These are phyloP conservation scores for Quercus variabilis DNA, from an alignment of 306 rosid species.

Conservation along the genomic window DNA sequence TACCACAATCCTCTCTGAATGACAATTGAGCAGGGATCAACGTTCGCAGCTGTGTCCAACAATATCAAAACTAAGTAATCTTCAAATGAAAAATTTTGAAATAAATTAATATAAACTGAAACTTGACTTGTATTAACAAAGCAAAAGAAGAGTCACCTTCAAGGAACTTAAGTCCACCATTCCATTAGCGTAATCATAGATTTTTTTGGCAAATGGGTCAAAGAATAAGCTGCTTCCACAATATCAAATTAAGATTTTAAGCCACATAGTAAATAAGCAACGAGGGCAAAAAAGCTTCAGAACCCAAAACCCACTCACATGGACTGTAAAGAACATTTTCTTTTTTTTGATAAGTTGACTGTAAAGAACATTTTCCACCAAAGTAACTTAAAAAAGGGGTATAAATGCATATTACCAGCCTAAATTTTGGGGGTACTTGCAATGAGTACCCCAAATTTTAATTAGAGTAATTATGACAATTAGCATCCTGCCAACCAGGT, in stretches of 20 bases:
- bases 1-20: conserved; percentile 90
- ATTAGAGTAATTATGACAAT: too few relatives aligned
- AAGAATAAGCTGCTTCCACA: conserved; percentile 81
- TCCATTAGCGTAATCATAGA: conserved; percentile 48
- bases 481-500: too few relatives aligned
- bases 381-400: not conserved
- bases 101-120: not conserved
- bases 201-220: conserved; percentile 53
- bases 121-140: not conserved
- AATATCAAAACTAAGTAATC: conserved; percentile 9
- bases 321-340: not conserved
- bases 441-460: too few relatives aligned
- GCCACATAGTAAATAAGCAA: not conserved
- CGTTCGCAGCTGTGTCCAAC: conserved; percentile 39
- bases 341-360: too few relatives aligned
- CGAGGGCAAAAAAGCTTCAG: not conserved
- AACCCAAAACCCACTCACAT: not conserved
- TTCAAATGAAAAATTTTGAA: not conserved
- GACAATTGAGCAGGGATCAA: conserved; percentile 70
- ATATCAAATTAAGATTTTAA: conserved; percentile 20
- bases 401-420: too few relatives aligned
- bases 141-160: conserved; percentile 33
- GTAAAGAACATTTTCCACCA: not conserved
- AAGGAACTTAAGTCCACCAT: conserved; percentile 40
- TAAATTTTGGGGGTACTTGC: too few relatives aligned